Base-by-base conservation (phyloP, 192 early-diverging fungal genomes). In the Entomortierella lignicola region DNA sequence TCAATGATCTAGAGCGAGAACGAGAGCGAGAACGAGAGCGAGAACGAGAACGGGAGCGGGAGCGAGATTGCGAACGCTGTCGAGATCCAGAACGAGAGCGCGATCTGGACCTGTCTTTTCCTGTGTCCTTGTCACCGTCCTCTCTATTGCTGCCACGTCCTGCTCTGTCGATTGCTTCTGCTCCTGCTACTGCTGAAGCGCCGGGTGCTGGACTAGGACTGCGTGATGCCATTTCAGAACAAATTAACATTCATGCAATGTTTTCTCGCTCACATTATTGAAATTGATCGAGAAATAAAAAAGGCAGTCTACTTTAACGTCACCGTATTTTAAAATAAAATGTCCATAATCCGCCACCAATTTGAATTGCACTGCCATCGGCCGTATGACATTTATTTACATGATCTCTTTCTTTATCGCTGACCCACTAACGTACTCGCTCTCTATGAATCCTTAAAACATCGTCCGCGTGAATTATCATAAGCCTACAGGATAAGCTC, bases 161-260 rank as follows among this genome's bases (percentile, higher is more conserved):
- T 29, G 21, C 52, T 25, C 27, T 54, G 25, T 27, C 23, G 18
- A 5, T 3, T 29, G 52, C 8, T 13, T 25, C 52, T 27, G 52
- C 52, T 2, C 2, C 37, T 50, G 43, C 27, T 26, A 44, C 42
- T 26, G 61, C 47, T 50, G 65, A 32, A 25, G 21, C 32, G 20
- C 11, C 27, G 11, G 62, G 55, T 53, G 48, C 47, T 25, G 68
- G 67, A 57, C 67, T 79, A 12, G 75, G 75, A 26, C 75, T 79
- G 39, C 75, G 66, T 37, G 68, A 79, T 30, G 75, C 30, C 75
- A 79, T 79, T 13, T 63, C 52, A 23, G 72, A 63, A 63, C 64
- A 68, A 60, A 10, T 37, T 37, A 37, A 37, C 10, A 37, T 4
- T 4, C 34, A 37, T 37, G 34, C 10, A 10, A 10, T 37, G 34